These are phyloP conservation scores for Cyberlindnera americana DNA, from an alignment of 805 yeast species.

Conservation along the genomic window DNA sequence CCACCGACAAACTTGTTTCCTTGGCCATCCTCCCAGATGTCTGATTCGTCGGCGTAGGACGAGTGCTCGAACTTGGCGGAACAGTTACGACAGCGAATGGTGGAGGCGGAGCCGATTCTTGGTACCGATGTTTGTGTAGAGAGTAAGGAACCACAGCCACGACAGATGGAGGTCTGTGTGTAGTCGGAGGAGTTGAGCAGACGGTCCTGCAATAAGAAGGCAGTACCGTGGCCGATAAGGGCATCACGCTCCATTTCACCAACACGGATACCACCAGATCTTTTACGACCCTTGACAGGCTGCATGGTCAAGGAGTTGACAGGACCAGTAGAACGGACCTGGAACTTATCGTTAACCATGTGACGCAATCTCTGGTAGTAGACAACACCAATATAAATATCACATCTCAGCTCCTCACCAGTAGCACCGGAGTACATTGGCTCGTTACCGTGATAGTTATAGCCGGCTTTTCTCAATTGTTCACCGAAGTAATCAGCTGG, in stretches of 20 bases:
- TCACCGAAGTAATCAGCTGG: slow-evolving; percentile 98
- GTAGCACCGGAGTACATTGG: slow-evolving; percentile 99
- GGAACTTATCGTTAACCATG: slow-evolving; percentile 99
- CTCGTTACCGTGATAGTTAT: slow-evolving; percentile 97
- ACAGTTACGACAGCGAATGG: slow-evolving; percentile 88
- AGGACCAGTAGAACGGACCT: slow-evolving; percentile 98
- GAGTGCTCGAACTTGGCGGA: slow-evolving; percentile 65
- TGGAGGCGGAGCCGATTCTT: slow-evolving; percentile 75
- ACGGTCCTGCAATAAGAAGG: slow-evolving; percentile 91
- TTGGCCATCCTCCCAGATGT: slow-evolving; percentile 96
- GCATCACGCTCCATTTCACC: slow-evolving; percentile 99
- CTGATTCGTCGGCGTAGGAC: slow-evolving; percentile 59
- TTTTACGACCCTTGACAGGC: slow-evolving; percentile 98
- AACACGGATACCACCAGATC: slow-evolving; percentile 98
- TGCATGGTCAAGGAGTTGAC: slow-evolving; percentile 97
- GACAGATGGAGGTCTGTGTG: slow-evolving; percentile 86
- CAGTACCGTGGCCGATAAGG: slow-evolving; percentile 95
- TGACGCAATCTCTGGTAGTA: slow-evolving; percentile 98
- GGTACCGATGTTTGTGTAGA: slow-evolving; percentile 91
- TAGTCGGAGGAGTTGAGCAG: slow-evolving; percentile 93
- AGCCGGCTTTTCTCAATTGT: slow-evolving; percentile 82
- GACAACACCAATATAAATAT: slow-evolving; percentile 94
- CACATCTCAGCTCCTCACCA: slow-evolving; percentile 95
- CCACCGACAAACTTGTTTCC: slow-evolving; percentile 93
- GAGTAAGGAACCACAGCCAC: slow-evolving; percentile 87